A percentile compares a stretch with the other conserved stretches of the same genome.
These are phyloP conservation scores for Apophysomyces variabilis DNA, from an alignment of 371 early-diverging fungal species.

Conservation along the genomic window DNA sequence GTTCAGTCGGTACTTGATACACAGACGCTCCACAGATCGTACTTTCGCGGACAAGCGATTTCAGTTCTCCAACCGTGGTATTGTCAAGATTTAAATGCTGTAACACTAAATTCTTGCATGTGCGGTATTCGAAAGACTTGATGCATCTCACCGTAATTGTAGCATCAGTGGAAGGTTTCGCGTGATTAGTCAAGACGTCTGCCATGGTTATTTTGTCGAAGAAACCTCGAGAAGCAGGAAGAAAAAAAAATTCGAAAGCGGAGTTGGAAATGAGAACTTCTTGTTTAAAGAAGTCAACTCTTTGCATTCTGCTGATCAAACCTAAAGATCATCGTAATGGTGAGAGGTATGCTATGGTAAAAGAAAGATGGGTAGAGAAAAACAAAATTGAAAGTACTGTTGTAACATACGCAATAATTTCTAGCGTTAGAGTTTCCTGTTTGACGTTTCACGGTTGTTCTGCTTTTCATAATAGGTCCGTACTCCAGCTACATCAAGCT, in stretches of 20 bases:
- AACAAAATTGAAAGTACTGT: no score
- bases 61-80: constrained; percentile 75
- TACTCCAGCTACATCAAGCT: no score
- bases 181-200: constrained; percentile 52
- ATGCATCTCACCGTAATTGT: constrained; percentile 87
- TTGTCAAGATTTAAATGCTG: constrained; percentile 69
- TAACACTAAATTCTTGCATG: constrained; percentile 82
- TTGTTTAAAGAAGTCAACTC: no score
- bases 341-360: no score
- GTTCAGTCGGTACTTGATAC: background rate
- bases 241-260: background rate
- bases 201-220: background rate
- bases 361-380: no score
- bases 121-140: constrained; percentile 90
- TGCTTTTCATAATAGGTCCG: no score
- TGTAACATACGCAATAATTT: no score
- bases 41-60: constrained; percentile 69
- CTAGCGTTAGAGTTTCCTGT: no score
- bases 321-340: no score
- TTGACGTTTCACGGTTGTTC: no score
- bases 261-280: no score
- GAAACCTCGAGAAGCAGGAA: background rate
- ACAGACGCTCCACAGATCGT: constrained; percentile 28
- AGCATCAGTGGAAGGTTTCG: constrained; percentile 59
- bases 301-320: no score